Evolutionary conservation across 768 basidiomycete species (phyloP).

Genomic region (Trametes cubensis): DNA sequence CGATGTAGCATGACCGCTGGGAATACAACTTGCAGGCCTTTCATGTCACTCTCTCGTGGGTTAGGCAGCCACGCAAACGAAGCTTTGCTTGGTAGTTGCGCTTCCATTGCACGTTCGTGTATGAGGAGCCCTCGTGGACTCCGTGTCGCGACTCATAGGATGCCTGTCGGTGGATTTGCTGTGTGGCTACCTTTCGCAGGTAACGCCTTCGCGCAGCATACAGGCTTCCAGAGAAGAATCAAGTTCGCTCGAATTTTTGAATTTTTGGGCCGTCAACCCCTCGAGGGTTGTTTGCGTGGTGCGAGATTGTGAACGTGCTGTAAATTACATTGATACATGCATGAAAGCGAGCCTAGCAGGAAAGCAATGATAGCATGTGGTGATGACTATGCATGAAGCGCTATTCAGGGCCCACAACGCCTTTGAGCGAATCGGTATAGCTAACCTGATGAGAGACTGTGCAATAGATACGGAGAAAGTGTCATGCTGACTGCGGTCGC

Average conservation of each 20-base stretch:
- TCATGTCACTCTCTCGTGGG: neutral
- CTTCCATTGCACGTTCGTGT: neutral
- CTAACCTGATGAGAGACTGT: no score
- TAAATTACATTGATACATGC: no score
- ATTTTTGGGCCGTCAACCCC: neutral
- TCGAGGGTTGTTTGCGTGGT: neutral
- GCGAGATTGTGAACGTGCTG: no score
- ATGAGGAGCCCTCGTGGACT: neutral
- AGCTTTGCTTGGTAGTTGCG: neutral
- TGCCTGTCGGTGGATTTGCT: neutral
- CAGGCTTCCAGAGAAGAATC: neutral
- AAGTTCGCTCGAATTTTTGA: neutral
- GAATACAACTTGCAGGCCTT: neutral
- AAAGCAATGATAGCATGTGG: no score
- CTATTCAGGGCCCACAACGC: no score
- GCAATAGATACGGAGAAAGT: no score
- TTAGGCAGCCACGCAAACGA: neutral
- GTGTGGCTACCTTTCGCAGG: neutral
- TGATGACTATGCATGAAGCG: no score
- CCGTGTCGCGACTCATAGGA: no score
- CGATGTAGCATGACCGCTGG: no score
- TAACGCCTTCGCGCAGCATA: neutral
- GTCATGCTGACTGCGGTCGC: neutral
- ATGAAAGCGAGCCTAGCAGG: no score
- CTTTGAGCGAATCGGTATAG: no score